Conservation (phyloP, 2,329 filamentous ascomycete genomes). For the Conoideocrella luteorostrata region DNA sequence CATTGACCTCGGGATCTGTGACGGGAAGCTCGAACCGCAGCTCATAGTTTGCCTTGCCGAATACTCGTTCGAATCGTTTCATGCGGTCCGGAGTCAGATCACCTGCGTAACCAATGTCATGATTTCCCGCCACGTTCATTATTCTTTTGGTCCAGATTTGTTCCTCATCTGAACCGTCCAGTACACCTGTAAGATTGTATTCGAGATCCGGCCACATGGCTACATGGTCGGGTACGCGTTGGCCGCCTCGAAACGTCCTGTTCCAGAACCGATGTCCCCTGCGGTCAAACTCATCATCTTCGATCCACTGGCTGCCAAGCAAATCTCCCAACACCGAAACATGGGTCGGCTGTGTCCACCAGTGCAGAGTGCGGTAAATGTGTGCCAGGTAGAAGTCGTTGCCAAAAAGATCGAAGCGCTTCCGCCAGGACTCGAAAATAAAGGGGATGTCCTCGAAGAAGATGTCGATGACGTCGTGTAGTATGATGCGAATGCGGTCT, state of each 20-base stretch:
- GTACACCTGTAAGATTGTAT: slow-evolving; percentile 43
- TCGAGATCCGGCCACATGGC: slow-evolving; percentile 41
- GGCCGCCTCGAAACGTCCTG: slow-evolving; percentile 64
- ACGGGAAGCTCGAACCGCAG: slow-evolving; percentile 61
- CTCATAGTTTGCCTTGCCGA: slow-evolving; percentile 88
- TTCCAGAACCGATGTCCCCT: slow-evolving; percentile 74
- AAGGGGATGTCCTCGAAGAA: slow-evolving; percentile 62
- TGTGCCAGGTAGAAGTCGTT: slow-evolving; percentile 95
- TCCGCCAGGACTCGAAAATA: slow-evolving; percentile 61
- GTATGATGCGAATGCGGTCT: slow-evolving; percentile 44
- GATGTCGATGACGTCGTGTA: slow-evolving; percentile 56
- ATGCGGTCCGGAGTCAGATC: slow-evolving; percentile 75
- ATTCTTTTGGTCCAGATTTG: slow-evolving; percentile 65
- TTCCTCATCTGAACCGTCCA: slow-evolving; percentile 37
- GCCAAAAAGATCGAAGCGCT: slow-evolving; percentile 79
- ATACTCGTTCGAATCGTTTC: slow-evolving; percentile 73
- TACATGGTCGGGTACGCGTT: slow-evolving; percentile 54
- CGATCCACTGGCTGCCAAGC: slow-evolving; percentile 92
- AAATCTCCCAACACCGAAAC: slow-evolving; percentile 85
- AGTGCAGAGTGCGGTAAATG: slow-evolving; percentile 75
- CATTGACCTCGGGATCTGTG: slow-evolving; percentile 29
- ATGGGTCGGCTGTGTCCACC: slow-evolving; percentile 83
- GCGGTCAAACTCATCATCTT: slow-evolving; percentile 71
- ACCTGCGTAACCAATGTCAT: slow-evolving; percentile 93
- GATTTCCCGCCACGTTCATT: slow-evolving; percentile 90